Conservation (phyloP, 2,329 filamentous ascomycete species). For the Fusarium tricinctum region DNA sequence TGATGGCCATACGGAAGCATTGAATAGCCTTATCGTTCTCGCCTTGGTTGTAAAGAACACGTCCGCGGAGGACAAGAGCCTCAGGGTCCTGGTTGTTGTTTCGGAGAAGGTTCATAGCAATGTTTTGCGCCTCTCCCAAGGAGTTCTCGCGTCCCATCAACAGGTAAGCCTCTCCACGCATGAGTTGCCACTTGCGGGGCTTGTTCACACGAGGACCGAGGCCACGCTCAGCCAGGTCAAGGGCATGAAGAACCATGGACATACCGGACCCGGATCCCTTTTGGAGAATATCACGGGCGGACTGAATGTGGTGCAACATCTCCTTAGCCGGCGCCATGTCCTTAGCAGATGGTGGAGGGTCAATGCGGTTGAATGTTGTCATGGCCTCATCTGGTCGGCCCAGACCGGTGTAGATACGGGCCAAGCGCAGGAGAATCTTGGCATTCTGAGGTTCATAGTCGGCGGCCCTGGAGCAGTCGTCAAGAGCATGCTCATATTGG, state of each 20-base stretch:
- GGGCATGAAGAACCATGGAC: slow-evolving; percentile 91
- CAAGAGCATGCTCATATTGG: slow-evolving; percentile 82
- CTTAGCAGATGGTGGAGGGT: slow-evolving; percentile 84
- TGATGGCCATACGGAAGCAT: slow-evolving; percentile 90
- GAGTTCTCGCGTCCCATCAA: slow-evolving; percentile 93
- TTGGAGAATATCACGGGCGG: slow-evolving; percentile 82
- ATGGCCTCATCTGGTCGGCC: slow-evolving; percentile 91
- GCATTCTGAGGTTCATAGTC: slow-evolving; percentile 87
- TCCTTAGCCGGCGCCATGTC: slow-evolving; percentile 86
- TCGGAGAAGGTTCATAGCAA: slow-evolving; percentile 88
- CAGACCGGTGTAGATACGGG: slow-evolving; percentile 88
- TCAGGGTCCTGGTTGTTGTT: slow-evolving; percentile 93
- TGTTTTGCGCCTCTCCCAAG: slow-evolving; percentile 90
- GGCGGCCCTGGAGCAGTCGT: slow-evolving; percentile 86
- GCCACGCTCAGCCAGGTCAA: slow-evolving; percentile 89
- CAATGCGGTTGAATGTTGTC: slow-evolving; percentile 83
- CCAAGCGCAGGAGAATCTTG: slow-evolving; percentile 90
- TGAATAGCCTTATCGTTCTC: slow-evolving; percentile 96
- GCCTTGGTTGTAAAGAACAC: slow-evolving; percentile 89
- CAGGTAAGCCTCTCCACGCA: slow-evolving; percentile 91
- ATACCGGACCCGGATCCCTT: slow-evolving; percentile 82
- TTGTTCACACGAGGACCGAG: slow-evolving; percentile 81
- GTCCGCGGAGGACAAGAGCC: slow-evolving; percentile 88
- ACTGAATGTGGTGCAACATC: slow-evolving; percentile 85
- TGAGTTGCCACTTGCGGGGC: slow-evolving; percentile 93